Percentiles rank a stretch among this genome's conserved stretches.
Evolutionary conservation across 1,139 yeast species (phyloP).

Genomic region (Magnusiomyces tetraspermus): DNA sequence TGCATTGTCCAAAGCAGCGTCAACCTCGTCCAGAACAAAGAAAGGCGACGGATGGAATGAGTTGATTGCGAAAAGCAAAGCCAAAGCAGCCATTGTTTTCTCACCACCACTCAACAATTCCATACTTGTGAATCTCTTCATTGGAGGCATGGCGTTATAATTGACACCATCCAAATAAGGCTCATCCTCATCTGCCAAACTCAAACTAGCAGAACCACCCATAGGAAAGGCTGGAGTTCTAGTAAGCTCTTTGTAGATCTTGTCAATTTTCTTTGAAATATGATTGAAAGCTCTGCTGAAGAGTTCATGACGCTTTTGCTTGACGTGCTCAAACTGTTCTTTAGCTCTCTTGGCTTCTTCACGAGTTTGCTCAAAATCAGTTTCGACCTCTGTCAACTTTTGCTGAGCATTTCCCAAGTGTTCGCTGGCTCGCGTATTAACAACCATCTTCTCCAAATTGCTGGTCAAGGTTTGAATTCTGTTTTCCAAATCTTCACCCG

Average conservation of each 20-base stretch:
- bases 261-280: conserved; percentile 62
- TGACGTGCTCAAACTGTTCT: conserved; percentile 52
- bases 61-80: conserved; percentile 82
- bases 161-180: conserved; percentile 71
- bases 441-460: conserved; percentile 55
- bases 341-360: conserved; percentile 49
- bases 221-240: conserved; percentile 45
- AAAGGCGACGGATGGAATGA: conserved; percentile 91
- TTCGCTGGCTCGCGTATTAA: conserved; percentile 73
- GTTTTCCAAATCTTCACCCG: conserved; percentile 36
- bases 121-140: conserved; percentile 89
- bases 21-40: conserved; percentile 92
- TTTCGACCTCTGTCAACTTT: conserved; percentile 51
- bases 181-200: conserved; percentile 81
- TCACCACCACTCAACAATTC: conserved; percentile 94
- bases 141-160: conserved; percentile 95
- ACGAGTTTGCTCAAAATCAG: conserved; percentile 56
- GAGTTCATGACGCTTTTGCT: conserved; percentile 46
- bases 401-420: conserved; percentile 61
- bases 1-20: conserved; percentile 89
- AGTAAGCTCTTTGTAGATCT: conserved; percentile 81
- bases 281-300: conserved; percentile 72
- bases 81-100: conserved; percentile 92
- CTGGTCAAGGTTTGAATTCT: conserved; percentile 46
- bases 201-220: conserved; percentile 89